A percentile compares a stretch with the other conserved stretches of the same genome.
phyloP scores from a whole-genome alignment of 306 rosid species.

The Vigna trinervia region DNA sequence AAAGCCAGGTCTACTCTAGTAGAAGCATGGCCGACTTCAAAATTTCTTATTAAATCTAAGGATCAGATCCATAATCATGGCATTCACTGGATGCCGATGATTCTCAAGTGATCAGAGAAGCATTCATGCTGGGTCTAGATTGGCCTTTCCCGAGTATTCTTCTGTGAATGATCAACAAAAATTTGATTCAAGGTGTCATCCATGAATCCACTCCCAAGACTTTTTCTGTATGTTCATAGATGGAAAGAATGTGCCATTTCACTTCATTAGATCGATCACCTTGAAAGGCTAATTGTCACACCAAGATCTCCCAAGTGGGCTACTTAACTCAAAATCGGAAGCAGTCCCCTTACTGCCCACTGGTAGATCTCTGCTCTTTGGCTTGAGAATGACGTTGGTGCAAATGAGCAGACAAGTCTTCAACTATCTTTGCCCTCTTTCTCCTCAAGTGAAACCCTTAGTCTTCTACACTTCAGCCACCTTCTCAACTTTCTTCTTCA shows the following conservation, averaged over 20 bases:
- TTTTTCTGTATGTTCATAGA: conserved; percentile 27
- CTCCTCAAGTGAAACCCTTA: conserved; percentile 62
- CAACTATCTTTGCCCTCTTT: conserved; percentile 62
- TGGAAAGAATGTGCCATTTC: conserved; percentile 36
- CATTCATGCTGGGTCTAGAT: conserved; percentile 38
- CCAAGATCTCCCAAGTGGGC: conserved; percentile 5
- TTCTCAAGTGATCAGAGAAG: conserved; percentile 27
- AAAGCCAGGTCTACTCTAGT: conserved; percentile 43
- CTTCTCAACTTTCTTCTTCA: conserved; percentile 80
- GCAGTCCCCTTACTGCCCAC: conserved; percentile 45
- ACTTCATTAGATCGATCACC: conserved; percentile 34
- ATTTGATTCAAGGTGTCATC: conserved; percentile 36
- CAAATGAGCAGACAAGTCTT: conserved; percentile 49
- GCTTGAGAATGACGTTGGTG: conserved; percentile 51
- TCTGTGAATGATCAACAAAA: conserved; percentile 33
- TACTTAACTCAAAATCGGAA: conserved; percentile 15
- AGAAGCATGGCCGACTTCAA: conserved; percentile 45
- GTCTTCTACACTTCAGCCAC: conserved; percentile 83
- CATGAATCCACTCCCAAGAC: conserved; percentile 44
- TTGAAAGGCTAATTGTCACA: conserved; percentile 39
- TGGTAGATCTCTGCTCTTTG: conserved; percentile 49
- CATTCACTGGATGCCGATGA: conserved; percentile 44
- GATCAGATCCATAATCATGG: conserved; percentile 20
- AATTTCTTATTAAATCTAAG: conserved; percentile 29
- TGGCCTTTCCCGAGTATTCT: conserved; percentile 44